Base-by-base conservation (phyloP, 257 asterid species). In the Nicotiana undulata region DNA sequence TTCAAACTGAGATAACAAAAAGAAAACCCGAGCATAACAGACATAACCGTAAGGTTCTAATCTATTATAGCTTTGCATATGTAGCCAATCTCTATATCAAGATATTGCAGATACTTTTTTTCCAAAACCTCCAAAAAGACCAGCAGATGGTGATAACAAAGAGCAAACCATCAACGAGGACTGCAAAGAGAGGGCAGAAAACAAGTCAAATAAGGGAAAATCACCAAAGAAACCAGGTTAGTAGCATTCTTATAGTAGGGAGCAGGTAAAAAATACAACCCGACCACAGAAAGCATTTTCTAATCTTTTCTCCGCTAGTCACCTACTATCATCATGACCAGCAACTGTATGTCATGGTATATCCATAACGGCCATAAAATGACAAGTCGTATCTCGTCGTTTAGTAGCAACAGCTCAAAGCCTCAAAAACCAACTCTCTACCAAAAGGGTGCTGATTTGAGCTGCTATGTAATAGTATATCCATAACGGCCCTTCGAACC, bases 161-260 rank as follows among this genome's bases (percentile, higher is more conserved):
- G 76, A 68, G 56, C 76, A 37, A 76, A 55, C 80, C 80, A 16
- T 88, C 93, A 90, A 34, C 84, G 82, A 77, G 92, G 92, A 80
- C 98, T 88, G 95, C 91, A 83, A 22, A 46, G 64, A 46, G 61
- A 32, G 63, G 10, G 76, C 46, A 46, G 29, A n/a, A 37, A 68
- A 13, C 22, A 13, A 82, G 74, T 15, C 16, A 79, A 80, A 53
- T 44, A 20, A 72, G 28, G 58, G 66, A 17, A 24, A 9, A 11
- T 52, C n/a, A 29, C 46, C 26, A 60, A 61, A 4, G n/a, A 18
- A 20, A 31, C 29, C 55, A 61, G 16, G 58, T 46, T 53, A 49
- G 59, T 44, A 72, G 60, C 59, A 46, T 46, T 24, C 46, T 22
- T 70, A 5, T 11, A 70, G 20, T 40, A 70, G 58, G 34, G 22